A percentile compares a stretch with the other conserved stretches of the same genome.
Evolutionary conservation across 441 rosid species (phyloP).

Genomic region (Gossypium laxum): DNA sequence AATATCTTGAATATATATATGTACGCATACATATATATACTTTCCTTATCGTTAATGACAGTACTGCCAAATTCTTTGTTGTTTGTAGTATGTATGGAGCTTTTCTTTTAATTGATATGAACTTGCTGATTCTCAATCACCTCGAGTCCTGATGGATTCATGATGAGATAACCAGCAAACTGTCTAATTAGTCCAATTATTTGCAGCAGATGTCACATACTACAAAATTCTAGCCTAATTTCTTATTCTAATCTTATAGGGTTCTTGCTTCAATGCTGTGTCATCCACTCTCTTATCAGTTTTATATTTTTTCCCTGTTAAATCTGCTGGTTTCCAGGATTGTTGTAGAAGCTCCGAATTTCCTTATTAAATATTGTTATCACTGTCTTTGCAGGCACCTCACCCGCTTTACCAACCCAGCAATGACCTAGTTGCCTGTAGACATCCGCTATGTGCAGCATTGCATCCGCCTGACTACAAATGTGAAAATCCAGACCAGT

Average conservation of each 20-base stretch:
- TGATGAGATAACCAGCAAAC: background rate
- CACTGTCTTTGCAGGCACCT: slow-evolving; percentile 49
- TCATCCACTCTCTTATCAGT: background rate
- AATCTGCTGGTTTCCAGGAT: background rate
- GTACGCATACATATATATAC: background rate
- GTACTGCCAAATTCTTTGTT: background rate
- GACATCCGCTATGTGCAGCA: slow-evolving; percentile 65
- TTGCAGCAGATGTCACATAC: background rate
- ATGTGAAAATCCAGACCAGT: slow-evolving; percentile 45
- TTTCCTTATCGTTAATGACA: background rate
- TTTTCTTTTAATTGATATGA: background rate
- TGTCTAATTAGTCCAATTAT: background rate
- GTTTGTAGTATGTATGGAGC: background rate
- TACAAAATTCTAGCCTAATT: background rate
- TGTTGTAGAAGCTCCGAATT: background rate
- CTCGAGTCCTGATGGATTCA: background rate
- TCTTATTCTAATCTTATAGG: background rate
- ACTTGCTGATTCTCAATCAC: background rate
- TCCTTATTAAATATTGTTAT: background rate
- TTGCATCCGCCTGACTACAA: slow-evolving; percentile 40
- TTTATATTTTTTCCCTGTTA: background rate
- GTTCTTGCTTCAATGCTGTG: background rate
- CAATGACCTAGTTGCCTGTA: slow-evolving; percentile 49
- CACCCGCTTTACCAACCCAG: slow-evolving; percentile 70
- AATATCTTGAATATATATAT: background rate